Evolutionary conservation across 805 yeast genomes (phyloP).

Genomic region (Blastobotrys peoriensis): DNA sequence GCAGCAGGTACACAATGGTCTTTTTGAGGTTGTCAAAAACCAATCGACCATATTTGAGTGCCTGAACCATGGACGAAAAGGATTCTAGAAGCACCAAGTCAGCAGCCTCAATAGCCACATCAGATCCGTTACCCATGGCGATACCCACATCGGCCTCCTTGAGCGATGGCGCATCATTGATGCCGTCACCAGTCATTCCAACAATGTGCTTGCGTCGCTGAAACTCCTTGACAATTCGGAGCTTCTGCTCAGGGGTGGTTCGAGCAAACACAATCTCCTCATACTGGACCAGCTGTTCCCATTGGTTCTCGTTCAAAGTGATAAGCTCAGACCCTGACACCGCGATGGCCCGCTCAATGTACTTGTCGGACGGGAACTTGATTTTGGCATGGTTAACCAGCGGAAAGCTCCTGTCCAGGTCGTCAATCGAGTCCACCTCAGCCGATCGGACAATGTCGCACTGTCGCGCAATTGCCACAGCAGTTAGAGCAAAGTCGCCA

Average conservation of each 20-base stretch:
- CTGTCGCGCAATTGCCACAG: constrained; percentile 42
- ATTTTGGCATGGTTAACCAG: background rate
- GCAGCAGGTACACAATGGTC: constrained; percentile 41
- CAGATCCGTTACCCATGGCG: constrained; percentile 47
- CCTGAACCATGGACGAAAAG: constrained; percentile 76
- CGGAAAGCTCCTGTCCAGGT: background rate
- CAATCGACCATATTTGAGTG: constrained; percentile 81
- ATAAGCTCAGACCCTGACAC: constrained; percentile 3
- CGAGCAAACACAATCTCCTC: constrained; percentile 37
- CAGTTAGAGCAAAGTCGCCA: constrained; percentile 33
- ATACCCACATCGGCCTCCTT: constrained; percentile 94
- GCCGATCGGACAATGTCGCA: constrained; percentile 41
- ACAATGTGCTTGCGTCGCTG: constrained; percentile 81
- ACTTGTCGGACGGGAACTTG: background rate
- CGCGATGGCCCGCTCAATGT: constrained; percentile 2
- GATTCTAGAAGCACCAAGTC: constrained; percentile 8
- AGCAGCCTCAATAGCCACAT: constrained; percentile 8
- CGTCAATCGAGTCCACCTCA: constrained; percentile 1
- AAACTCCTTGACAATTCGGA: constrained; percentile 41
- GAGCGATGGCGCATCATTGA: constrained; percentile 94
- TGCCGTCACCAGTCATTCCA: constrained; percentile 99
- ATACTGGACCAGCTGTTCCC: constrained; percentile 36
- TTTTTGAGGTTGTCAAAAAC: constrained; percentile 44
- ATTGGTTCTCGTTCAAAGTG: constrained; percentile 30
- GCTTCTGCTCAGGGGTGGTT: constrained; percentile 45